Percentiles rank a stretch among this genome's conserved stretches.
Evolutionary conservation across 305 asterid species (phyloP).

Genomic region (Striga hermonthica): DNA sequence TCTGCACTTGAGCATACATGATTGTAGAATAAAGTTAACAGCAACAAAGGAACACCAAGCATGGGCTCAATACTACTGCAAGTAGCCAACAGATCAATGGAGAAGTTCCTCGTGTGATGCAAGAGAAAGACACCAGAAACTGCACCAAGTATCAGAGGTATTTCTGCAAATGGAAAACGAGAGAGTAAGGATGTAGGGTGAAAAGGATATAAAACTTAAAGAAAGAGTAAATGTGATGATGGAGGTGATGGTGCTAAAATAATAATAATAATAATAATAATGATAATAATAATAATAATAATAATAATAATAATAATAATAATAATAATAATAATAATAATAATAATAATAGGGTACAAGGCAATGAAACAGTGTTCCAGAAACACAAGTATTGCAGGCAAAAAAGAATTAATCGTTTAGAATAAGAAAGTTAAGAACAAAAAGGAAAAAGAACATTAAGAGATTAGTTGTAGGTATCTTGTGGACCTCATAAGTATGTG

Average conservation of each 20-base stretch:
- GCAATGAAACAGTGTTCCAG: background rate
- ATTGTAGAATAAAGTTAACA: slow-evolving; percentile 65
- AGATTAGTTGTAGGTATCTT: background rate
- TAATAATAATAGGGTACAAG: background rate
- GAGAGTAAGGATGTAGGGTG: slow-evolving; percentile 26
- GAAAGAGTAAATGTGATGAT: background rate
- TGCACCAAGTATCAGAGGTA: slow-evolving; percentile 68
- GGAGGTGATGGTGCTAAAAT: too few relatives aligned
- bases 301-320: too few relatives aligned
- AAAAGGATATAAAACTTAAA: background rate
- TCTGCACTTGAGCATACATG: slow-evolving; percentile 56
- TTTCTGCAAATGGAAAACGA: slow-evolving; percentile 46
- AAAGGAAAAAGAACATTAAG: too few relatives aligned
- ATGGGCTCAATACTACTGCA: slow-evolving; percentile 60
- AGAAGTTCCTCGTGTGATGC: slow-evolving; percentile 59
- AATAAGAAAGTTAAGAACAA: background rate
- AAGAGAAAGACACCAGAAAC: slow-evolving; percentile 62
- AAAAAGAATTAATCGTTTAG: background rate
- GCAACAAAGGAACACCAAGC: slow-evolving; percentile 73
- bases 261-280: too few relatives aligned
- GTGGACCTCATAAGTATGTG: background rate
- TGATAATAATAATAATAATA: too few relatives aligned
- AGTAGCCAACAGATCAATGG: slow-evolving; percentile 61
- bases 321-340: too few relatives aligned
- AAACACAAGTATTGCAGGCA: background rate